Evolutionary conservation across 2,329 filamentous ascomycete species (phyloP).

Genomic region (Penicillium thymicola): DNA sequence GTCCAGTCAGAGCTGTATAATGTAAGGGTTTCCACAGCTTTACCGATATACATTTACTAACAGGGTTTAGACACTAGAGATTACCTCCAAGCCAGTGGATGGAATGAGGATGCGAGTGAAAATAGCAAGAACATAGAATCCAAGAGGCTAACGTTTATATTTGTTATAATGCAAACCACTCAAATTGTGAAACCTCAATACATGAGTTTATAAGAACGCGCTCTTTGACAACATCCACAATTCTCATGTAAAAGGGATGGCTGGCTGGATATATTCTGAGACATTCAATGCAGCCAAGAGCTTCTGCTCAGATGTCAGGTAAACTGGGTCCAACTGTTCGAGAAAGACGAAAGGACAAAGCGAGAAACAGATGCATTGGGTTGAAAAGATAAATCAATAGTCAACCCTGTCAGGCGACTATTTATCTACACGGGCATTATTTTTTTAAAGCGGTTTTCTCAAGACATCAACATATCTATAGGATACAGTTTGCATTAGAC

Average conservation of each 20-base stretch:
- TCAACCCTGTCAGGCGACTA: background rate
- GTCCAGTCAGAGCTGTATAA: background rate
- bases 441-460: too few species aligned
- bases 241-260: background rate
- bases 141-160: background rate
- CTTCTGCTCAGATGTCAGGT: too few species aligned
- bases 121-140: background rate
- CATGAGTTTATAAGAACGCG: background rate
- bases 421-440: background rate
- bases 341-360: background rate
- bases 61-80: background rate
- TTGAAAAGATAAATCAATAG: background rate
- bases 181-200: background rate
- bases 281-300: background rate
- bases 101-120: slow-evolving; percentile 2
- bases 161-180: background rate
- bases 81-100: background rate
- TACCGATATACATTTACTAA: background rate
- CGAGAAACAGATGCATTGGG: background rate
- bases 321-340: background rate
- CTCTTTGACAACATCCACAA: background rate
- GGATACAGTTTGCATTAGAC: too few species aligned
- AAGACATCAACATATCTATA: too few species aligned
- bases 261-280: background rate
- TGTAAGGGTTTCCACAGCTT: background rate